Percentiles rank a stretch among this genome's conserved stretches.
These are phyloP conservation scores for Tulasnella calospora DNA, from an alignment of 768 basidiomycete species.

Conservation along the genomic window DNA sequence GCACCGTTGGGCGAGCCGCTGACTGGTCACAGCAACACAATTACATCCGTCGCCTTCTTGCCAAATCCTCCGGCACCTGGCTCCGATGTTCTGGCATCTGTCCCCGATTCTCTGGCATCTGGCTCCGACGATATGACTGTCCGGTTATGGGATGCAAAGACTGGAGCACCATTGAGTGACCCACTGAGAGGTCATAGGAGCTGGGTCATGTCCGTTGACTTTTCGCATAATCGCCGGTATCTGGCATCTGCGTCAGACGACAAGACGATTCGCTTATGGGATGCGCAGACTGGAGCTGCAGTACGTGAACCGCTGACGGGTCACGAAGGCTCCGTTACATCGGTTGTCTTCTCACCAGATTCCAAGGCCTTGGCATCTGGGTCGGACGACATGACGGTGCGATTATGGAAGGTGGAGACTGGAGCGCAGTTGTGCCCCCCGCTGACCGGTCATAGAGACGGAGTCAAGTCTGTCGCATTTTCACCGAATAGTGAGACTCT, in stretches of 20 bases:
- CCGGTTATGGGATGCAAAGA: background rate
- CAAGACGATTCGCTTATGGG: background rate
- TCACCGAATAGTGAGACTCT: no score
- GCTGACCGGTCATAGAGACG: no score
- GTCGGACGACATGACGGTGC: no score
- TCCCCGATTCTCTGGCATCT: background rate
- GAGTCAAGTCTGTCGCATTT: no score
- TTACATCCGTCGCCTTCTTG: background rate
- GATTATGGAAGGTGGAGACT: no score
- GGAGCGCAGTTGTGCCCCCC: no score
- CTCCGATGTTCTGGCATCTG: background rate
- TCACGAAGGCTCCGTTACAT: background rate
- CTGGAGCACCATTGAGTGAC: background rate
- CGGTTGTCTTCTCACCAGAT: background rate
- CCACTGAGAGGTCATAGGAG: background rate
- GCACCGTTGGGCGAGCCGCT: background rate
- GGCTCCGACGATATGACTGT: background rate
- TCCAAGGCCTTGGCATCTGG: no score
- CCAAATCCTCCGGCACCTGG: background rate
- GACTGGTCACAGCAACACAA: no score
- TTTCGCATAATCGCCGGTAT: background rate
- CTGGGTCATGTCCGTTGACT: background rate
- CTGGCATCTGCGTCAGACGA: background rate
- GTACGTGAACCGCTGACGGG: background rate
- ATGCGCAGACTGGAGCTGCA: background rate